Conservation (phyloP, 2,329 filamentous ascomycete genomes). For the Penicillium palitans region DNA sequence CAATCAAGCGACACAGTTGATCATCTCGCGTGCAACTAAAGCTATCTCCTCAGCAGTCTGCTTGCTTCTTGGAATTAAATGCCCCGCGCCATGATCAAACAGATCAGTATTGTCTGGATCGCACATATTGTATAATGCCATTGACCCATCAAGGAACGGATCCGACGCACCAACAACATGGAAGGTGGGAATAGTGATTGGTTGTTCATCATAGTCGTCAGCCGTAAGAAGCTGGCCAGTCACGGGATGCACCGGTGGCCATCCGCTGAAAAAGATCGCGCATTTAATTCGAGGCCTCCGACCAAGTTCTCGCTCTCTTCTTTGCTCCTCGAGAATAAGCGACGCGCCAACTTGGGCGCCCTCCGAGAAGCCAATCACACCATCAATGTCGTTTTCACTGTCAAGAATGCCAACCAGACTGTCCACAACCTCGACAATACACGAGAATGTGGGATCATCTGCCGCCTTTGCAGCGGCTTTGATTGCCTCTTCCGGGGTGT, state of each 20-base stretch:
- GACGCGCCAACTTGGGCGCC: constrained; percentile 27
- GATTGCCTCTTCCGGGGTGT: constrained; percentile 21
- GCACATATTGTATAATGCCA: constrained; percentile 48
- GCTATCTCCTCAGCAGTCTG: constrained; percentile 38
- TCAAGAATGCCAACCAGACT: constrained; percentile 21
- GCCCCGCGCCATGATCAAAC: constrained; percentile 49
- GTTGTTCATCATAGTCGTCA: constrained; percentile 18
- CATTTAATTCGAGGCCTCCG: constrained; percentile 24
- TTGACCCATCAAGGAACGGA: constrained; percentile 41
- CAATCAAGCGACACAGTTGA: constrained; percentile 8
- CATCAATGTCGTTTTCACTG: constrained; percentile 23
- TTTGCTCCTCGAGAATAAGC: constrained; percentile 25
- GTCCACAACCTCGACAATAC: constrained; percentile 15
- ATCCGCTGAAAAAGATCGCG: constrained; percentile 26
- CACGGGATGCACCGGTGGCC: constrained; percentile 22
- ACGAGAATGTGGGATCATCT: constrained; percentile 17
- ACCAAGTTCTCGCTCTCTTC: constrained; percentile 14
- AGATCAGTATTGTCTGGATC: constrained; percentile 44
- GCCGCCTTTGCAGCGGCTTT: constrained; percentile 16
- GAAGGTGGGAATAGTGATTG: constrained; percentile 27
- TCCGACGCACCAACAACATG: constrained; percentile 42
- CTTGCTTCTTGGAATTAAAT: constrained; percentile 41
- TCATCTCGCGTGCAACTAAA: constrained; percentile 26
- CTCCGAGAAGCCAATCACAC: constrained; percentile 30
- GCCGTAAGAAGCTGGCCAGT: constrained; percentile 18